Base-by-base conservation (phyloP, 106 monocot genomes). In the Dioscorea dumetorum region DNA sequence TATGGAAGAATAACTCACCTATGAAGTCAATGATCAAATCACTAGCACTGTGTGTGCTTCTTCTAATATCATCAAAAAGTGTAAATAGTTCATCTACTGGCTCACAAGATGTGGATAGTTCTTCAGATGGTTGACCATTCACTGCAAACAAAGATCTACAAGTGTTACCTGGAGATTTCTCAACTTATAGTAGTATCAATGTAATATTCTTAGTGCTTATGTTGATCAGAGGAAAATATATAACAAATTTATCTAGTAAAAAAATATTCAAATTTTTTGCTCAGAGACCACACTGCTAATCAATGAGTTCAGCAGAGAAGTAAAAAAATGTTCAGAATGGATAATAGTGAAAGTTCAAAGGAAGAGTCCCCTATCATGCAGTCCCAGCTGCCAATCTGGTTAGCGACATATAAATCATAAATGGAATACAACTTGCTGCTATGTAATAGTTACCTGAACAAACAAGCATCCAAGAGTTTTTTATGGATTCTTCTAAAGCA, bases 21-120 rank as follows among this genome's bases (percentile, higher is more conserved):
- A 87, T 80, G 62, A 91, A 91, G 51, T 91, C 79, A 24, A 73
- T 48, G 49, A 91, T 82, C 10, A 34, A 50, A 60, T 87, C 73
- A 66, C 69, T 80, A 68, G 74, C 63, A 63, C 34, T 61, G 56
- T 82, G 54, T 66, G 91, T 74, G 48, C 50, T 79, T 72, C 72
- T 84, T 68, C 82, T 76, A 24, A 91, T 74, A 58, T 87, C 84
- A 80, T 91, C 87, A 76, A 91, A 91, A 50, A 87, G 69, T 21
- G 84, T 82, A 75, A 91, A 91, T 34, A 91, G 54, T 69, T 91
- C 87, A 72, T 84, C 81, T 50, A 87, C 64, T 24, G 59, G 67
- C 59, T 77, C 78, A 64, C 22, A 70, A 56, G 62, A 61, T 32
- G 51, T 48, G 19, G 74, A 64, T 48, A 62, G 52, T 50, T 76